Evolutionary conservation across 2,329 filamentous ascomycete species (phyloP).

Genomic region (Pseudocercospora vitis): DNA sequence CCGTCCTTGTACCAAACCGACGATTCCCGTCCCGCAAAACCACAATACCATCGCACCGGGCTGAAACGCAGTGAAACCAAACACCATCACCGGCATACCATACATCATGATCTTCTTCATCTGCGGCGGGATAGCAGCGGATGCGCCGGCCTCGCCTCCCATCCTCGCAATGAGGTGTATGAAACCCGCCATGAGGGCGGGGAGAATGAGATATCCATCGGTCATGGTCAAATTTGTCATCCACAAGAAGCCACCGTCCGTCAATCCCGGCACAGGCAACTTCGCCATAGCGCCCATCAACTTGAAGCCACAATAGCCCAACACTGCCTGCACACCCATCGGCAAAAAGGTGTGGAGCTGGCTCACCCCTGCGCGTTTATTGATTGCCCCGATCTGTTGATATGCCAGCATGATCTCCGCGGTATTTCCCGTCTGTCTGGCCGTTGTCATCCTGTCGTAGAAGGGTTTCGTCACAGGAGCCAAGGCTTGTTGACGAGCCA

Average conservation of each 20-base stretch:
- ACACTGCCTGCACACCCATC: conserved; percentile 62
- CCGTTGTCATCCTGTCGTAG: conserved; percentile 55
- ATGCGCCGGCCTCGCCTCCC: conserved; percentile 52
- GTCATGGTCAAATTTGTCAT: conserved; percentile 70
- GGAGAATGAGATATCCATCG: conserved; percentile 78
- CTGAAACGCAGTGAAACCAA: conserved; percentile 56
- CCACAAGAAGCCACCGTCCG: conserved; percentile 72
- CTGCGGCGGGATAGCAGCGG: conserved; percentile 28
- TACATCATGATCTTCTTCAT: conserved; percentile 46
- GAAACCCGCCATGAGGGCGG: conserved; percentile 44
- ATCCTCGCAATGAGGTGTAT: conserved; percentile 40
- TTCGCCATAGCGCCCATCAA: conserved; percentile 70
- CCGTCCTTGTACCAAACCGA: conserved; percentile 44
- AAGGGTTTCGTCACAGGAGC: conserved; percentile 58
- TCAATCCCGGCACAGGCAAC: conserved; percentile 78
- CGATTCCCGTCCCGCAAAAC: conserved; percentile 53
- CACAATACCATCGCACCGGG: conserved; percentile 62
- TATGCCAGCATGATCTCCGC: conserved; percentile 49
- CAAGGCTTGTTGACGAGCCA: conserved; percentile 62
- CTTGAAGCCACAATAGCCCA: conserved; percentile 80
- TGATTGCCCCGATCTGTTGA: conserved; percentile 52
- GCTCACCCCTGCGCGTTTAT: conserved; percentile 57
- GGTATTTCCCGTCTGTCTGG: conserved; percentile 48
- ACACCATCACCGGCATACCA: conserved; percentile 55
- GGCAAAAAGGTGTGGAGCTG: conserved; percentile 54